Conservation (phyloP, 805 yeast genomes). For the Metschnikowia hibisci region DNA sequence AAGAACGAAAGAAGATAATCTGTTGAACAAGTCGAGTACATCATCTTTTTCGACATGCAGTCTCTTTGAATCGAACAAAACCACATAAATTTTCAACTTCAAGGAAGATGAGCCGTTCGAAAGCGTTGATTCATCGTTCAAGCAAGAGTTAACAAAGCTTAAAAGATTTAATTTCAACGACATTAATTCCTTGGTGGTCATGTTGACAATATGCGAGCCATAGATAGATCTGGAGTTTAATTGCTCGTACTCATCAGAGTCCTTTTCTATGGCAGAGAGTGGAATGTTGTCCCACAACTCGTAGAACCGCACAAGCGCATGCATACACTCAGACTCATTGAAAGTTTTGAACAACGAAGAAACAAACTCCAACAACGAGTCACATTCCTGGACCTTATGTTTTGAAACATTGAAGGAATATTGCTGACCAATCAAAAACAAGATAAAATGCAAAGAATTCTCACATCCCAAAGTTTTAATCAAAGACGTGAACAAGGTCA, state of each 20-base stretch:
- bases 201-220: constrained; percentile 54
- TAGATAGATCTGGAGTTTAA: constrained; percentile 56
- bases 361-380: constrained; percentile 66
- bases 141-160: constrained; percentile 52
- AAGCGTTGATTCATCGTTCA: constrained; percentile 26
- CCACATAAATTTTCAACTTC: constrained; percentile 51
- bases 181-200: constrained; percentile 46
- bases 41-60: constrained; percentile 24
- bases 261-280: constrained; percentile 35
- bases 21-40: constrained; percentile 34
- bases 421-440: constrained; percentile 80
- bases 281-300: constrained; percentile 51
- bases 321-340: constrained; percentile 61
- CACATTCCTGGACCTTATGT: constrained; percentile 63
- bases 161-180: constrained; percentile 49
- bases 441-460: constrained; percentile 62
- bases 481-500: constrained; percentile 73
- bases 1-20: constrained; percentile 33
- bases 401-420: constrained; percentile 49
- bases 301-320: constrained; percentile 49
- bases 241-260: constrained; percentile 31
- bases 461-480: constrained; percentile 69
- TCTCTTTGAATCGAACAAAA: constrained; percentile 42
- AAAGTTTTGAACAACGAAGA: constrained; percentile 67
- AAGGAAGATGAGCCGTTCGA: constrained; percentile 24